Conservation (phyloP, 2,329 filamentous ascomycete species). For the Xylariales sp. region DNA sequence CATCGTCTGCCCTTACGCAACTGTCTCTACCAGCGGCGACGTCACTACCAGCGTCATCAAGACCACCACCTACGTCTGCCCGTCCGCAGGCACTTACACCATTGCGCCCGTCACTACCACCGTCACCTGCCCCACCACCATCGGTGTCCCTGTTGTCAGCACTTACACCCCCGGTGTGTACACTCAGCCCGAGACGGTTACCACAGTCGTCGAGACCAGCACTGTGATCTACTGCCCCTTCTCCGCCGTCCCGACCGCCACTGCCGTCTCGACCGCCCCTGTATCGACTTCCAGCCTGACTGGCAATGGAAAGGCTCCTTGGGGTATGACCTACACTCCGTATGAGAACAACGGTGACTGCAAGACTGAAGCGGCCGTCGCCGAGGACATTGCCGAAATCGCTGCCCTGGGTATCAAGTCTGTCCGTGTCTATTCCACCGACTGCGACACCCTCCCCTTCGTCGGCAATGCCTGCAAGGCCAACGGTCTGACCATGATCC, state of each 20-base stretch:
- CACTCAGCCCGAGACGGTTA: slow-evolving; percentile 60
- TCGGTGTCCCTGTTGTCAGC: slow-evolving; percentile 63
- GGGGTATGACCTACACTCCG: slow-evolving; percentile 77
- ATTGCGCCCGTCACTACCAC: slow-evolving; percentile 64
- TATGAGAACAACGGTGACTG: slow-evolving; percentile 59
- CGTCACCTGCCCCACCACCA: slow-evolving; percentile 47
- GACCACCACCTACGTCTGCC: slow-evolving; percentile 70
- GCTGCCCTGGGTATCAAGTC: slow-evolving; percentile 62
- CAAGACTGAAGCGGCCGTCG: slow-evolving; percentile 58
- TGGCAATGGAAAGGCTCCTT: slow-evolving; percentile 43
- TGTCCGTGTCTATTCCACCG: slow-evolving; percentile 84
- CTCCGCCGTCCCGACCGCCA: slow-evolving; percentile 26
- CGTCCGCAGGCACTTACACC: slow-evolving; percentile 69
- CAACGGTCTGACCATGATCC: slow-evolving; percentile 71
- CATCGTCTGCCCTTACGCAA: slow-evolving; percentile 66
- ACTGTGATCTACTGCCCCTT: slow-evolving; percentile 70
- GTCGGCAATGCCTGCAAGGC: slow-evolving; percentile 66
- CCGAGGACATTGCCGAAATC: slow-evolving; percentile 57
- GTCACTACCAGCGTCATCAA: slow-evolving; percentile 64
- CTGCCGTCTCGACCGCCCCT: slow-evolving; percentile 18
- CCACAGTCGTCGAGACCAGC: slow-evolving; percentile 66
- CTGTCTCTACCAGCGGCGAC: slow-evolving; percentile 53
- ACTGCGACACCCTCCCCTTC: slow-evolving; percentile 77
- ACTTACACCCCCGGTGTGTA: slow-evolving; percentile 68
- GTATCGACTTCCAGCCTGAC: slow-evolving; percentile 22